Evolutionary conservation across 2,329 filamentous ascomycete genomes (phyloP).

Genomic region (Fusarium tupiense): DNA sequence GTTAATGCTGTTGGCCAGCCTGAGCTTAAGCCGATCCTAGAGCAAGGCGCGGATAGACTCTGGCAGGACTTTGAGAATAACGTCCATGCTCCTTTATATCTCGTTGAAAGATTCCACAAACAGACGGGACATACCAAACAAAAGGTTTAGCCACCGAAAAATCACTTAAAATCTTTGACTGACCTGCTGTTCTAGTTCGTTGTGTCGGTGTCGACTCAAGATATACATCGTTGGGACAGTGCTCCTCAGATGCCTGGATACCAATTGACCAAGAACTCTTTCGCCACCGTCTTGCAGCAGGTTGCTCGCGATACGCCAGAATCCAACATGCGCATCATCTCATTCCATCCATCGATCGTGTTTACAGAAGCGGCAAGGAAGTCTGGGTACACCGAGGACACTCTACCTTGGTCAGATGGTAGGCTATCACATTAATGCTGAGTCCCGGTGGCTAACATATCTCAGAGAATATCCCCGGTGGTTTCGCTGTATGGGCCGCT

Average conservation of each 20-base stretch:
- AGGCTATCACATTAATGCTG: neutral
- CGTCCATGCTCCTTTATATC: conserved; percentile 23
- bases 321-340: conserved; percentile 51
- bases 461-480: conserved; percentile 50
- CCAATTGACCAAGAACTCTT: conserved; percentile 50
- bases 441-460: neutral
- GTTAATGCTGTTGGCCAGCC: conserved; percentile 23
- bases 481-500: conserved; percentile 54
- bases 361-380: conserved; percentile 45
- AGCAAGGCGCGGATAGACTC: conserved; percentile 34
- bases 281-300: conserved; percentile 48
- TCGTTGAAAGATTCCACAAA: conserved; percentile 32
- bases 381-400: conserved; percentile 35
- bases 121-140: conserved; percentile 17
- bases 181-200: neutral
- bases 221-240: conserved; percentile 43
- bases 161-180: accelerated
- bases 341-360: conserved; percentile 53
- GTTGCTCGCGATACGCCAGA: conserved; percentile 47
- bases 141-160: neutral
- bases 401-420: conserved; percentile 37
- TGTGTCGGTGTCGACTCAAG: conserved; percentile 27
- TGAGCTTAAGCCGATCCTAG: conserved; percentile 18
- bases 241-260: conserved; percentile 44
- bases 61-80: conserved; percentile 40